Conservation (phyloP, 2,329 filamentous ascomycete species). For the Colletotrichum falcatum region DNA sequence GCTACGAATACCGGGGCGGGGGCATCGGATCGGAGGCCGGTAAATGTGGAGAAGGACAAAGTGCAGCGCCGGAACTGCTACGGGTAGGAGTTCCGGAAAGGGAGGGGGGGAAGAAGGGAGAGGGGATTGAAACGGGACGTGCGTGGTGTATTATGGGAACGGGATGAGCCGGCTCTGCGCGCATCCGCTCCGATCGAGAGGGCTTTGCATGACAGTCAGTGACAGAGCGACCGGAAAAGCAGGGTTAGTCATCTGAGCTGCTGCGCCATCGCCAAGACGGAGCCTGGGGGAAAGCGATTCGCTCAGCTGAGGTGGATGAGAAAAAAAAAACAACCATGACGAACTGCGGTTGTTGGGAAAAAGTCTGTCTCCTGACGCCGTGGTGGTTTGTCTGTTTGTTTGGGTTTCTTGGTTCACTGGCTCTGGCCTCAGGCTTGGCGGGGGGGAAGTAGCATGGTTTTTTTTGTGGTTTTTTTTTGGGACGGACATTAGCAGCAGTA, state of each 20-base stretch:
- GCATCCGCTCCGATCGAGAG: not conserved
- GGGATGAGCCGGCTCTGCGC: not conserved
- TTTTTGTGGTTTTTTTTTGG: too few species aligned
- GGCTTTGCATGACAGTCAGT: not conserved
- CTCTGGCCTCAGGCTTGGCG: conserved; percentile 28
- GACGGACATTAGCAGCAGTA: not conserved
- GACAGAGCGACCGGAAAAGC: not conserved
- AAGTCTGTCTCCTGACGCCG: conserved; percentile 3
- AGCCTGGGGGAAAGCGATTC: not conserved
- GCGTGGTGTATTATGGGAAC: not conserved
- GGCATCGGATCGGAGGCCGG: not conserved
- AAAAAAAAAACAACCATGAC: not conserved
- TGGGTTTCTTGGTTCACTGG: not conserved
- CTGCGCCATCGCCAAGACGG: conserved; percentile 28
- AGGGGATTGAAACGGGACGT: not conserved
- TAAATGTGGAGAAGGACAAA: not conserved
- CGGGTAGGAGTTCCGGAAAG: not conserved
- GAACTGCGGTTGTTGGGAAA: not conserved
- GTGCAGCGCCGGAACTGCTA: not conserved
- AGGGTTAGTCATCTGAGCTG: not conserved
- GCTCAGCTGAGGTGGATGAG: conserved; percentile 2
- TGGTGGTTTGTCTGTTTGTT: not conserved
- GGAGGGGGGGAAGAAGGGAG: not conserved
- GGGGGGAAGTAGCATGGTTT: too few species aligned
- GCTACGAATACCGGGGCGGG: not conserved